Percentiles rank a stretch among this genome's conserved stretches.
Evolutionary conservation across 139 green algal species (phyloP).

Genomic region (Chlamydomonas schloesseri): DNA sequence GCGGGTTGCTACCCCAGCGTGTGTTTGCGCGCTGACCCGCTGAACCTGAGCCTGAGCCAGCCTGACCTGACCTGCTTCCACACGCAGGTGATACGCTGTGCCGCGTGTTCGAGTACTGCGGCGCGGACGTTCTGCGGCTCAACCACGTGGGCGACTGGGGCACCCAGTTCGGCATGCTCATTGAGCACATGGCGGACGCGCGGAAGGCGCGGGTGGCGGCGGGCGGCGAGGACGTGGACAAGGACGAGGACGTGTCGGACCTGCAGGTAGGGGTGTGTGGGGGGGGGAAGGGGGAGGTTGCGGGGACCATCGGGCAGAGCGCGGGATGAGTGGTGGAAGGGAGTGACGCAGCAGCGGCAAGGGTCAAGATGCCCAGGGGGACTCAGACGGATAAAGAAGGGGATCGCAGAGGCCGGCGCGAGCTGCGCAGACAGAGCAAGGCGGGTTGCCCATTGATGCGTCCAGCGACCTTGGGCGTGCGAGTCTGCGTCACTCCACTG

Average conservation of each 20-base stretch:
- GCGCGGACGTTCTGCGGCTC: slow-evolving; percentile 89
- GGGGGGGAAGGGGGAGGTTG: background rate
- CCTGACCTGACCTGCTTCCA: too few relatives aligned
- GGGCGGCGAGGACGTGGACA: slow-evolving; percentile 66
- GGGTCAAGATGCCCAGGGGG: too few relatives aligned
- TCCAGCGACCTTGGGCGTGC: too few relatives aligned
- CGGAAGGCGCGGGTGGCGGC: slow-evolving; percentile 57
- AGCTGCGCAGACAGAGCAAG: too few relatives aligned
- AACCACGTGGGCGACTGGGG: slow-evolving; percentile 99
- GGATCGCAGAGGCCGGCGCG: too few relatives aligned
- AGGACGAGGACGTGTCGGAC: slow-evolving; percentile 82
- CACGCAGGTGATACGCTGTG: slow-evolving; percentile 75
- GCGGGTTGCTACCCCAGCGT: too few relatives aligned
- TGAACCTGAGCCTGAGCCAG: too few relatives aligned
- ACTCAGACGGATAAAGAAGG: too few relatives aligned
- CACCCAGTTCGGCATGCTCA: slow-evolving; percentile 99
- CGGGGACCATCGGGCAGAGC: background rate
- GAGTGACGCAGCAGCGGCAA: too few relatives aligned
- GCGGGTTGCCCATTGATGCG: too few relatives aligned
- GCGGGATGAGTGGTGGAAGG: background rate
- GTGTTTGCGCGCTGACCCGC: too few relatives aligned
- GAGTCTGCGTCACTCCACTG: too few relatives aligned
- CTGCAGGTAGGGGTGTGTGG: slow-evolving; percentile 64
- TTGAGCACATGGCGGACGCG: slow-evolving; percentile 86
- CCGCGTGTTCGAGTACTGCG: slow-evolving; percentile 89